Conservation (phyloP, 2,329 filamentous ascomycete genomes). For the Cyphellophora attinorum region DNA sequence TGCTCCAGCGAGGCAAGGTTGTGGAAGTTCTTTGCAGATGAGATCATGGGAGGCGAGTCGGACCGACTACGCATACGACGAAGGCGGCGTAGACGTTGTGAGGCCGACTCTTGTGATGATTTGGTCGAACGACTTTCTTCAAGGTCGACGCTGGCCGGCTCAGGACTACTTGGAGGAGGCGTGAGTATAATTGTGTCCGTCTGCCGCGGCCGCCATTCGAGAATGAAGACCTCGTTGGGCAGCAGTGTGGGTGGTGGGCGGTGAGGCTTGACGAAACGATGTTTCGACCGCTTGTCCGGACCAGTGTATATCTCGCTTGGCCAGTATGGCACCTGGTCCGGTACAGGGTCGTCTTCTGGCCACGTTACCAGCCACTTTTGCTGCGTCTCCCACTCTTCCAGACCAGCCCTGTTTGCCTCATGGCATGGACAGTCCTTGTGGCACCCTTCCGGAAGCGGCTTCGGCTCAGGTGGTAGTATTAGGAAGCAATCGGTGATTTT, state of each 20-base stretch:
- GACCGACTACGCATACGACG: too few relatives aligned
- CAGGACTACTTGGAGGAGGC: neutral
- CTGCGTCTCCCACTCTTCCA: neutral
- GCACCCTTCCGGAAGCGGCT: neutral
- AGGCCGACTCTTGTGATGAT: too few relatives aligned
- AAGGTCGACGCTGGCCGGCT: neutral
- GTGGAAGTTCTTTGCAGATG: too few relatives aligned
- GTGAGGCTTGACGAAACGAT: neutral
- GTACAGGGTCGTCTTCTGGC: neutral
- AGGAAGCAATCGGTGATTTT: slow-evolving; percentile 4
- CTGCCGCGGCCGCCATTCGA: neutral
- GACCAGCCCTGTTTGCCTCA: neutral
- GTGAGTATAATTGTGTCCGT: neutral
- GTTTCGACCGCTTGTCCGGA: neutral
- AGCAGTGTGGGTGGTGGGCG: neutral
- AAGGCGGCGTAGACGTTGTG: too few relatives aligned
- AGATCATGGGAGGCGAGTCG: too few relatives aligned
- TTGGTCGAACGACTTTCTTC: neutral
- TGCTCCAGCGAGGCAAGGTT: neutral
- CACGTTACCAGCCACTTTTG: neutral
- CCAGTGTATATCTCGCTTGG: neutral
- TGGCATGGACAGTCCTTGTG: neutral
- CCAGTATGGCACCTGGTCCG: neutral
- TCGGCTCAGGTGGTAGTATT: neutral
- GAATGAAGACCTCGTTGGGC: neutral